Base-by-base conservation (phyloP, 352 stramenopile genomes). In the Globisporangium polare region DNA sequence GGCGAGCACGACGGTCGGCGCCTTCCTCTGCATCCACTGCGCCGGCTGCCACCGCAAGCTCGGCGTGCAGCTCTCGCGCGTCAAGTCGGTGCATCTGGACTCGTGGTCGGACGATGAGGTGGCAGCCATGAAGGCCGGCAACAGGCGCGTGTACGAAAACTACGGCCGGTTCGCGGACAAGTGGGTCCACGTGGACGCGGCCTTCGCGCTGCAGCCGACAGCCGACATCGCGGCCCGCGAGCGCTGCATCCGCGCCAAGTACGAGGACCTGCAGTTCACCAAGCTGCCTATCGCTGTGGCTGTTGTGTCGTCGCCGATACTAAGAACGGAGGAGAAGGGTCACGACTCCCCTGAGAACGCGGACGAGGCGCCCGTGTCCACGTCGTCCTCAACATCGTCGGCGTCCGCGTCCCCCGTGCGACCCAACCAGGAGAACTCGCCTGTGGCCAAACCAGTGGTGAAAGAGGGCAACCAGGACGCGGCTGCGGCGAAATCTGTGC, bases 1-100 rank as follows among this genome's bases (percentile, higher is more conserved):
- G 96, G 94, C 91, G 37, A 97, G 87, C 51, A 84, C 96, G 22
- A 98, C 97, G 29, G 68, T 98, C 22, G 95, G 97, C 4, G 84
- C 96, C 6, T 87, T 99, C 53, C 67, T 99, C 35, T 99, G 96
- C 63, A 98, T 98, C 71, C 77, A 98, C 68, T 99, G 97, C 64
- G 94, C 89, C 43, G 96, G 94, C 15, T 90, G 97, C 8, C 96
- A 99, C 66, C 86, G 97, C 49, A 97, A 89, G 57, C 82, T 99
- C 26, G 97, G 97, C 35, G 92, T 98, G 24, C 94, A 99, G 72
- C 77, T 98, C 20, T 98, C 92, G 2, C 77, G 83, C 20, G 66
- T 95, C 50, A 94, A 95, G 54, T 95, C 80, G 13, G 68, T 94
- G 26, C 78, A 92, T 56, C 66, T 95, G 54, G 83, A 95, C 64